Percentiles rank a stretch among this genome's conserved stretches.
Evolutionary conservation across 176 grass and related monocot species (phyloP).

Genomic region (Musa schizocarpa): DNA sequence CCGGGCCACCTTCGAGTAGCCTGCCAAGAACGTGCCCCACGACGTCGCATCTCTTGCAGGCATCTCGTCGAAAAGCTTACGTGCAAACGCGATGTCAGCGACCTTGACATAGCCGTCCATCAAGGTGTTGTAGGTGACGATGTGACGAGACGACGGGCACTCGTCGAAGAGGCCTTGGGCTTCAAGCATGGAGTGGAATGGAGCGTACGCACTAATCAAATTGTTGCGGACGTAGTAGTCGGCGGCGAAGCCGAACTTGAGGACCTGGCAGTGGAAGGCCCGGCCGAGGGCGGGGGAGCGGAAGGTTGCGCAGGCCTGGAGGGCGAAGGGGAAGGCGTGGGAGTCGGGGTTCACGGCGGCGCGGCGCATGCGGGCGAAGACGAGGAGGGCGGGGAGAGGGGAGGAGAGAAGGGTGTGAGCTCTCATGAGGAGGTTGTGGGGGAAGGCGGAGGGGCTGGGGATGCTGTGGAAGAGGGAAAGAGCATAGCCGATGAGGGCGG

Average conservation of each 20-base stretch:
- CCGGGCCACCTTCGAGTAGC: slow-evolving; percentile 13
- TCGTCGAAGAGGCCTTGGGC: slow-evolving; percentile 40
- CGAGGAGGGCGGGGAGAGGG: slow-evolving; percentile 23
- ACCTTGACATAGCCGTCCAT: slow-evolving; percentile 30
- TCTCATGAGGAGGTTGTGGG: slow-evolving; percentile 3
- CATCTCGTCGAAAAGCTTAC: slow-evolving; percentile 37
- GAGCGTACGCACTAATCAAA: slow-evolving; percentile 36
- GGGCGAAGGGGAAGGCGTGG: slow-evolving; percentile 37
- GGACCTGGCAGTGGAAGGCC: slow-evolving; percentile 11
- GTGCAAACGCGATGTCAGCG: slow-evolving; percentile 9
- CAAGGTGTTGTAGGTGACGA: slow-evolving; percentile 41
- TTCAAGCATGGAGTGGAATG: slow-evolving; percentile 18
- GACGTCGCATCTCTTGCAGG: slow-evolving; percentile 35
- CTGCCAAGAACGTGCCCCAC: slow-evolving; percentile 39
- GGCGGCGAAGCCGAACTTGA: slow-evolving; percentile 18
- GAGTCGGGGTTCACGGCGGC: background rate
- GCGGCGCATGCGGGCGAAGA: slow-evolving; percentile 31
- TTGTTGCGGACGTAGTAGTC: slow-evolving; percentile 37
- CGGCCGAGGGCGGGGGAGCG: slow-evolving; percentile 19
- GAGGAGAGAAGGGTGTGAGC: slow-evolving; percentile 10
- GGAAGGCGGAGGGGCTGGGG: background rate
- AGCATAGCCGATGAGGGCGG: slow-evolving; percentile 28
- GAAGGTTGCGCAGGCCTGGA: slow-evolving; percentile 31
- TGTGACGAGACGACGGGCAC: slow-evolving; percentile 5
- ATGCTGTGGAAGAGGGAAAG: slow-evolving; percentile 19